Base-by-base conservation (phyloP, 2,329 filamentous ascomycete genomes). In the Penicillium sp. region DNA sequence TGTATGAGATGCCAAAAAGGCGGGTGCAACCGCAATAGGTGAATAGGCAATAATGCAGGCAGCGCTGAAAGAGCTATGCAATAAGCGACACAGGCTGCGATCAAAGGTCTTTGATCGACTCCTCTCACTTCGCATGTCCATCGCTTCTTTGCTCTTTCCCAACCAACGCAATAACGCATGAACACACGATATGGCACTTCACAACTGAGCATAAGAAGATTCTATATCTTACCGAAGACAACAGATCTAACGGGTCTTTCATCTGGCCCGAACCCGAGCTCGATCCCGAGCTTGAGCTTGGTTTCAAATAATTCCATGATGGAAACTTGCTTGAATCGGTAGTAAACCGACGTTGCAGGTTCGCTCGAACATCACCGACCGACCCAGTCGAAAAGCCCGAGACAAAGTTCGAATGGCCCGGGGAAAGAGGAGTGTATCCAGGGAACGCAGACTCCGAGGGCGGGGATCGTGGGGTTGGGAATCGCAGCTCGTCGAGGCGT, bases 331-430 rank as follows among this genome's bases (percentile, higher is more conserved):
- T 80, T 74, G 88, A 84, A 74, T 95, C 95, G 50, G 91, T 93
- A 56, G 92, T 97, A 74, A 97, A 97, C 67, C 92, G 87, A 65
- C 92, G 86, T 72, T 91, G 89, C 68, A 97, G 78, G 62, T 84
- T 84, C 56, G 83, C 82, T 71, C 91, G 84, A 58, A 81, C 80
- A 66, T 95, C 89, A 70, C 82, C 80, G 56, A 80, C 69, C 54
- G 76, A 70, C 49, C 75, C 69, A 50, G 47, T 39, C 1, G 77
- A 72, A 57, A 80, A 77, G 58, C 80, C 80, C 41, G 74, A 77
- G 69, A 84, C 77, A 65, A 83, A 82, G 65, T 76, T 78, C 65
- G 81, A 80, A 70, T 86, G 86, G 68, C 72, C 71, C 56, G 88
- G 84, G 61, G 83, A 81, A 65, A 88, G 84, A 64, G 87, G 86